These are phyloP conservation scores for Vigna angularis DNA, from an alignment of 306 rosid species.

Conservation along the genomic window DNA sequence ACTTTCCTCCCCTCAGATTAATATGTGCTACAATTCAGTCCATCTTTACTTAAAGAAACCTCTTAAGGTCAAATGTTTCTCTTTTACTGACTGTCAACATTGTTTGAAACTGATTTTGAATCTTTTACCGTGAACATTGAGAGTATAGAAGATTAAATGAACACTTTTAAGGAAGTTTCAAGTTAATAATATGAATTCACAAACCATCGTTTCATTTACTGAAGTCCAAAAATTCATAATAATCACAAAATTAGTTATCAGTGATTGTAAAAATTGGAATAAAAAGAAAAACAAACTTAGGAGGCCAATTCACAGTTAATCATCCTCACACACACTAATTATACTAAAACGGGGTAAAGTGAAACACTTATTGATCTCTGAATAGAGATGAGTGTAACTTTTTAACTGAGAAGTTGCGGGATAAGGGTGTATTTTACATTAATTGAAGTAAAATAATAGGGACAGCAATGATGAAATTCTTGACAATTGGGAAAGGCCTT, in stretches of 20 bases:
- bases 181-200: background rate
- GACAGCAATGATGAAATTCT: slow-evolving; percentile 23
- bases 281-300: background rate
- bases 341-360: background rate
- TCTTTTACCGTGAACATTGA: background rate
- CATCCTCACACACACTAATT: background rate
- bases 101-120: background rate
- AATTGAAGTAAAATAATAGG: slow-evolving; percentile 10
- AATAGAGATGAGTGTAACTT: background rate
- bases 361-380: slow-evolving; percentile 1
- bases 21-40: background rate
- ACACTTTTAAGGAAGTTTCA: background rate
- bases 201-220: background rate
- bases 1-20: background rate
- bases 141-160: background rate
- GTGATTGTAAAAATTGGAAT: background rate
- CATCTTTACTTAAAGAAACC: background rate
- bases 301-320: background rate
- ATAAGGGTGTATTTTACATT: background rate
- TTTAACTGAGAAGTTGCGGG: background rate
- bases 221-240: background rate
- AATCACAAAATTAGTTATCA: background rate
- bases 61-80: background rate
- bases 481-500: slow-evolving; percentile 1
- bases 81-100: background rate